phyloP scores from a whole-genome alignment of 108 stramenopile species.

The Schizochytrium sp. region DNA sequence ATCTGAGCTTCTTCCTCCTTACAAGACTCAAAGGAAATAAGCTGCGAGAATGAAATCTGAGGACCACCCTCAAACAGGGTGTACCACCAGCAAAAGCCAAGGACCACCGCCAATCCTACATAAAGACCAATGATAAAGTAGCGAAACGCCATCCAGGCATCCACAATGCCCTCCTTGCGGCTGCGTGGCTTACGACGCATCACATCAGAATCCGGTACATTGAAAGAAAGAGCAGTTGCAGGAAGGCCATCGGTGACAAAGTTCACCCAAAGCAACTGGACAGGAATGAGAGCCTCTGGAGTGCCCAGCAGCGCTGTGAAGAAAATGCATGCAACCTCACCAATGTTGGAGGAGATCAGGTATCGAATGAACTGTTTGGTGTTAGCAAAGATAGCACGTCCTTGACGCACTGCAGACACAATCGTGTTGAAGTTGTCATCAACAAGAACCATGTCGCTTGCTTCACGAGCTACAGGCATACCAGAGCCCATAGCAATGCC shows the following conservation, averaged over 20 bases:
- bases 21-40: constrained; percentile 73
- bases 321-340: constrained; percentile 94
- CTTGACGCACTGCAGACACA: constrained; percentile 94
- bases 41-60: constrained; percentile 72
- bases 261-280: constrained; percentile 98
- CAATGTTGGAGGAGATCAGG: constrained; percentile 96
- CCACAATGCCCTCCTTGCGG: constrained; percentile 93
- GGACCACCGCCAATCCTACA: constrained; percentile 94
- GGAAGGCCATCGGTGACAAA: constrained; percentile 98
- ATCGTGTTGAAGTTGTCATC: constrained; percentile 99
- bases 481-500: constrained; percentile 94
- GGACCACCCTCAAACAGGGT: constrained; percentile 76
- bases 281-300: constrained; percentile 95
- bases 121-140: constrained; percentile 93
- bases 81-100: constrained; percentile 90
- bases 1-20: constrained; percentile 68
- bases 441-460: constrained; percentile 95
- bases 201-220: constrained; percentile 90
- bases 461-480: constrained; percentile 95
- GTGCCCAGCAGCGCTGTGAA: constrained; percentile 83
- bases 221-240: constrained; percentile 97
- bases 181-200: constrained; percentile 90
- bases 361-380: constrained; percentile 99
- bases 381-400: constrained; percentile 94
- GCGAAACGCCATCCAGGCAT: constrained; percentile 91